Percentiles rank a stretch among this genome's conserved stretches.
Conservation (phyloP, 345 rosid species). For the Arabidopsis suecica region DNA sequence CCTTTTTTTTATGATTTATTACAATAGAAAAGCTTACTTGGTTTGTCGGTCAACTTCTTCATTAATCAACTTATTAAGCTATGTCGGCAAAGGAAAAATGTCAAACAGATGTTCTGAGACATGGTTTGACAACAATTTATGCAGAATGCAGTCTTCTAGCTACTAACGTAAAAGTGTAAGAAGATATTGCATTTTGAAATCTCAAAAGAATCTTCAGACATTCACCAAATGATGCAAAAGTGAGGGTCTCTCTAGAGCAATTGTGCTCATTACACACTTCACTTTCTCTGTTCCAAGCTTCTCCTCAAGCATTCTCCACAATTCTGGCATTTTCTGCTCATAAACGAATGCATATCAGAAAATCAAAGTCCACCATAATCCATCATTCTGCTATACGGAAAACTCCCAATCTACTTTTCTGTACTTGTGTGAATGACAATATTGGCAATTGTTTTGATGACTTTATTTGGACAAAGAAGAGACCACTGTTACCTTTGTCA, state of each 20-base stretch:
- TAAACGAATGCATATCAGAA: conserved; percentile 21
- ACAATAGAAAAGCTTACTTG: no score
- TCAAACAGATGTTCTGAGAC: neutral
- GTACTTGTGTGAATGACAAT: neutral
- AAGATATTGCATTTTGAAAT: neutral
- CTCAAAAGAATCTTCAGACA: neutral
- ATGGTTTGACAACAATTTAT: neutral
- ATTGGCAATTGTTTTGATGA: neutral
- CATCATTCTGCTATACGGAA: neutral
- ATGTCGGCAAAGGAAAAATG: neutral
- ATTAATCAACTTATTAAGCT: neutral
- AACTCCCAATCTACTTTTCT: neutral
- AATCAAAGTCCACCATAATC: conserved; percentile 14
- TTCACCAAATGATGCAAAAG: conserved; percentile 48
- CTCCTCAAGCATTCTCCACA: conserved; percentile 49
- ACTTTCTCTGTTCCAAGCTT: conserved; percentile 52
- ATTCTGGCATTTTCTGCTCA: conserved; percentile 59
- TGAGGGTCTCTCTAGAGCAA: conserved; percentile 54
- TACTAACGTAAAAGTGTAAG: neutral
- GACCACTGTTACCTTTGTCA: conserved; percentile 60
- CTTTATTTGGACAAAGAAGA: conserved; percentile 4
- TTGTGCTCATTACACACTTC: conserved; percentile 43
- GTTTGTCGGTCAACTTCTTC: neutral
- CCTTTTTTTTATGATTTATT: no score
- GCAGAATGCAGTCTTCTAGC: neutral